Evolutionary conservation across 106 monocot genomes (phyloP).

Genomic region (Triglochin maritima): DNA sequence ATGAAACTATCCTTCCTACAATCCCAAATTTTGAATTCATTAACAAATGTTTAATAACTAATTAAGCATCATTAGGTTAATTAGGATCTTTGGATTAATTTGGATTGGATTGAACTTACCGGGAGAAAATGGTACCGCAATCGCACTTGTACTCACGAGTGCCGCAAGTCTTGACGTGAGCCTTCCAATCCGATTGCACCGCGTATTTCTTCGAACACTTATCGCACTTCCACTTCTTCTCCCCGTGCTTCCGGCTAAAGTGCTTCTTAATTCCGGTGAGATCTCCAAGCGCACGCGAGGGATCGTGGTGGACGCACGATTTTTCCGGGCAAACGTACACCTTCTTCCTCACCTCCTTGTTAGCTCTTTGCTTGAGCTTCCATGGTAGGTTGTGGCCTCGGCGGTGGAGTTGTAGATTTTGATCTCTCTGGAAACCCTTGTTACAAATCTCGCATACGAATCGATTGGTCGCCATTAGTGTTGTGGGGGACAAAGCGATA

Average conservation of each 20-base stretch:
- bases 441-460: slow-evolving; percentile 24
- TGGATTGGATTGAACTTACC: slow-evolving; percentile 23
- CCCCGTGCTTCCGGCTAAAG: slow-evolving; percentile 94
- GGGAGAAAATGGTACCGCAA: slow-evolving; percentile 97
- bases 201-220: slow-evolving; percentile 95
- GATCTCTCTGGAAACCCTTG: slow-evolving; percentile 25
- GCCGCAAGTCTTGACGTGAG: slow-evolving; percentile 94
- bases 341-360: slow-evolving; percentile 19
- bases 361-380: slow-evolving; percentile 17
- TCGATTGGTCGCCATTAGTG: slow-evolving; percentile 21
- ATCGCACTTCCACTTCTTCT: slow-evolving; percentile 99
- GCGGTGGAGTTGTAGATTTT: slow-evolving; percentile 32
- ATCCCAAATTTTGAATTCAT: background rate
- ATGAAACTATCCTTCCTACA: slow-evolving; percentile 23
- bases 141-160: slow-evolving; percentile 94
- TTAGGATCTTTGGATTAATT: background rate
- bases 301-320: slow-evolving; percentile 80
- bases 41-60: background rate
- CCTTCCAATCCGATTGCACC: slow-evolving; percentile 97
- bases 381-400: slow-evolving; percentile 27
- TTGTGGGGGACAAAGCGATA: slow-evolving; percentile 16
- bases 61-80: background rate
- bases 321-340: slow-evolving; percentile 27
- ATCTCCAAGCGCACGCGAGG: slow-evolving; percentile 86
- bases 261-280: slow-evolving; percentile 99